Evolutionary conservation across 805 yeast species (phyloP).

Genomic region (Starmerella bombi): DNA sequence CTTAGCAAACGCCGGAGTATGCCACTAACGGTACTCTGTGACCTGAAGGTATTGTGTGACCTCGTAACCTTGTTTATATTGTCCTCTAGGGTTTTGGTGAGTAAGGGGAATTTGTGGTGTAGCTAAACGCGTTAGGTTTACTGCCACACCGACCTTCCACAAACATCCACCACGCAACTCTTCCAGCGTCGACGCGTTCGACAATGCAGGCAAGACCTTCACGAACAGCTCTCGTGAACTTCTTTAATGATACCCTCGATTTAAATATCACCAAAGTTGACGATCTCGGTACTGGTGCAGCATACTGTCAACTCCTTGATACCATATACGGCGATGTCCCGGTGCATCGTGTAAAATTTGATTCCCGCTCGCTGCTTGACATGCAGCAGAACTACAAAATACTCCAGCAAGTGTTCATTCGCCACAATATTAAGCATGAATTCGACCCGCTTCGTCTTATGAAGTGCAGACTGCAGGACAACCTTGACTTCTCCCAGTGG

Average conservation of each 20-base stretch:
- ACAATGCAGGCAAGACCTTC: slow-evolving; percentile 31
- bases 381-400: slow-evolving; percentile 70
- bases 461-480: slow-evolving; percentile 86
- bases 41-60: too few relatives aligned
- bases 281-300: slow-evolving; percentile 92
- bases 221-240: slow-evolving; percentile 65
- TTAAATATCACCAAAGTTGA: slow-evolving; percentile 66
- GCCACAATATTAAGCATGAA: slow-evolving; percentile 54
- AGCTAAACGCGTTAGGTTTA: too few relatives aligned
- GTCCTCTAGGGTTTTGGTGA: too few relatives aligned
- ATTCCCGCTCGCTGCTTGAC: slow-evolving; percentile 61
- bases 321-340: slow-evolving; percentile 74
- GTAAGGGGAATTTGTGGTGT: too few relatives aligned
- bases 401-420: slow-evolving; percentile 65
- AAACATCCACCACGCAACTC: too few relatives aligned
- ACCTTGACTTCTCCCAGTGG: slow-evolving; percentile 91
- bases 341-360: slow-evolving; percentile 60
- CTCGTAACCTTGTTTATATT: too few relatives aligned
- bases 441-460: slow-evolving; percentile 71
- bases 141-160: too few relatives aligned
- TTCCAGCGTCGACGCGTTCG: too few relatives aligned
- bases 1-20: too few relatives aligned
- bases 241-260: slow-evolving; percentile 66
- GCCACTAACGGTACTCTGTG: too few relatives aligned
- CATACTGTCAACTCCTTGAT: slow-evolving; percentile 84